A percentile compares a stretch with the other conserved stretches of the same genome.
These are phyloP conservation scores for Porpolomopsis calyptriformis DNA, from an alignment of 768 basidiomycete species.

Conservation along the genomic window DNA sequence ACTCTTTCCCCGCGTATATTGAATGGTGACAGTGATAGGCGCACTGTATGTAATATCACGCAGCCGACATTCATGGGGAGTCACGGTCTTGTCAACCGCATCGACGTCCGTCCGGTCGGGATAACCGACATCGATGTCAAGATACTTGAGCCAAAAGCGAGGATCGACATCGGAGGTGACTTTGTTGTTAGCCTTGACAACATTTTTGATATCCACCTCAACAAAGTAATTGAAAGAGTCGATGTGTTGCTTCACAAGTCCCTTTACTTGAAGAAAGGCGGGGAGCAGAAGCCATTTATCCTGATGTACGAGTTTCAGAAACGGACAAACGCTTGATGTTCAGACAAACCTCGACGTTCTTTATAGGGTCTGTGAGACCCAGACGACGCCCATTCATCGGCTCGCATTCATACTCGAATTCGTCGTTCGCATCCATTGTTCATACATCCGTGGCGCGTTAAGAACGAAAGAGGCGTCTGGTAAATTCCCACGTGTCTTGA, in stretches of 20 bases:
- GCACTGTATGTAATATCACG: slow-evolving; percentile 93
- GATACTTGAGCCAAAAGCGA: slow-evolving; percentile 92
- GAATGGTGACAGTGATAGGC: slow-evolving; percentile 86
- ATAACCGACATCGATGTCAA: slow-evolving; percentile 86
- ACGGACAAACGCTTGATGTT: not conserved
- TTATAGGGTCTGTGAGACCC: slow-evolving; percentile 81
- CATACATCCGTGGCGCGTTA: not conserved
- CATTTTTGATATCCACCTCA: slow-evolving; percentile 93
- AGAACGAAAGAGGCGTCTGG: not conserved
- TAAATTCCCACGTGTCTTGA: not conserved
- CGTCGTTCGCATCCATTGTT: slow-evolving; percentile 2
- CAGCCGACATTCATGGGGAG: slow-evolving; percentile 94
- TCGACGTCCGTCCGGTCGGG: slow-evolving; percentile 83
- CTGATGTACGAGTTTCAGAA: slow-evolving; percentile 28
- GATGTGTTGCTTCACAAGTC: slow-evolving; percentile 97
- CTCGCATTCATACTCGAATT: slow-evolving; percentile 46
- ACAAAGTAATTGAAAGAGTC: slow-evolving; percentile 99
- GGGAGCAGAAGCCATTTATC: slow-evolving; percentile 98
- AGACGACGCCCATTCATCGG: slow-evolving; percentile 57
- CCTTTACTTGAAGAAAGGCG: slow-evolving; percentile 94
- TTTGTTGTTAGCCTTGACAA: slow-evolving; percentile 86
- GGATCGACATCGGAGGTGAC: slow-evolving; percentile 96
- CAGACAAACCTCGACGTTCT: slow-evolving; percentile 70
- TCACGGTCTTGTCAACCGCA: slow-evolving; percentile 70
- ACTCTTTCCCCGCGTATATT: slow-evolving; percentile 86